These are phyloP conservation scores for Zoysia japonica DNA, from an alignment of 176 grass and related monocot genomes.

Conservation along the genomic window DNA sequence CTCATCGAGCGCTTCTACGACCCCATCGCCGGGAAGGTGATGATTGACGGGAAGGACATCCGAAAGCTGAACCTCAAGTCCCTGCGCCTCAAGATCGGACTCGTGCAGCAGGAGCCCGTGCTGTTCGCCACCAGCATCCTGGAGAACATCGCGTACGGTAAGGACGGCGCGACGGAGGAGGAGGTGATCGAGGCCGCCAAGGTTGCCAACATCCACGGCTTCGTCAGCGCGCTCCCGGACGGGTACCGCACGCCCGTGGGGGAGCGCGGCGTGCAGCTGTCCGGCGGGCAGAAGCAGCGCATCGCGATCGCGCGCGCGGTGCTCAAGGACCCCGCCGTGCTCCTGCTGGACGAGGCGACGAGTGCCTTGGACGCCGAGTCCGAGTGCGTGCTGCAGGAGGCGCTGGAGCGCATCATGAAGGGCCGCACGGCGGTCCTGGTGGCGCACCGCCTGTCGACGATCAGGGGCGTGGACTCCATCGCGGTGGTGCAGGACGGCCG, in stretches of 20 bases:
- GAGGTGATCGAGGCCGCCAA: slow-evolving; percentile 66
- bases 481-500: slow-evolving; percentile 71
- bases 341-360: slow-evolving; percentile 79
- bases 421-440: slow-evolving; percentile 73
- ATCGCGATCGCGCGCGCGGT: slow-evolving; percentile 95
- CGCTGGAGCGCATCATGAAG: slow-evolving; percentile 84
- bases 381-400: slow-evolving; percentile 85
- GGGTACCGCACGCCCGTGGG: slow-evolving; percentile 79
- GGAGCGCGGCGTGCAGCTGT: slow-evolving; percentile 90
- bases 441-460: slow-evolving; percentile 71
- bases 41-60: slow-evolving; percentile 81
- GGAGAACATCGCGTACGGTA: slow-evolving; percentile 88
- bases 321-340: slow-evolving; percentile 80
- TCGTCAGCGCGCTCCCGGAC: slow-evolving; percentile 73
- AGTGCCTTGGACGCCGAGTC: slow-evolving; percentile 81
- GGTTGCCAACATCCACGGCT: slow-evolving; percentile 74
- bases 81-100: slow-evolving; percentile 29
- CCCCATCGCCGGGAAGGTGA: slow-evolving; percentile 80
- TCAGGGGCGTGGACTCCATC: slow-evolving; percentile 67
- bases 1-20: slow-evolving; percentile 88
- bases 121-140: slow-evolving; percentile 75
- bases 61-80: slow-evolving; percentile 63
- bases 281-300: slow-evolving; percentile 90
- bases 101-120: slow-evolving; percentile 61
- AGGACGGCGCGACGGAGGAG: slow-evolving; percentile 64